A percentile compares a stretch with the other conserved stretches of the same genome.
Evolutionary conservation across 805 yeast genomes (phyloP).

Genomic region (Pichia nanzhaoensis): DNA sequence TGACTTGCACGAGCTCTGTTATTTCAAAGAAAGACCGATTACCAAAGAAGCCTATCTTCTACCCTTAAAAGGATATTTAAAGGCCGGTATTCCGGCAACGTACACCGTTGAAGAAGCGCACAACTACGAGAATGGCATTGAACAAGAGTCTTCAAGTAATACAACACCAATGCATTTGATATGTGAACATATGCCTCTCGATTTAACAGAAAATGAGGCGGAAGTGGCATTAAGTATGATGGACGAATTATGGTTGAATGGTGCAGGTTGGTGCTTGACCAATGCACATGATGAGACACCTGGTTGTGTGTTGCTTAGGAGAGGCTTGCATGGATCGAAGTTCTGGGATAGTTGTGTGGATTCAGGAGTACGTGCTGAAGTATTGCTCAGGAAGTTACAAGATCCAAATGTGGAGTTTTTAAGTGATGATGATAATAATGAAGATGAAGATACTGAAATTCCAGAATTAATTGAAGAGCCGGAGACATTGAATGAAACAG

Average conservation of each 20-base stretch:
- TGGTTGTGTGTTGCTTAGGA: conserved; percentile 66
- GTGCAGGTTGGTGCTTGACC: conserved; percentile 86
- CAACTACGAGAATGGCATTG: conserved; percentile 41
- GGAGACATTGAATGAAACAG: neutral
- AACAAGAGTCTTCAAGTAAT: conserved; percentile 36
- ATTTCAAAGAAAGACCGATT: conserved; percentile 46
- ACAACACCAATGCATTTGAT: conserved; percentile 79
- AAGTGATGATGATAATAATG: conserved; percentile 27
- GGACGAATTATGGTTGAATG: conserved; percentile 64
- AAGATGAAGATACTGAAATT: conserved; percentile 14
- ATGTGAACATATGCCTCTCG: conserved; percentile 43
- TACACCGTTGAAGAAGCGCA: conserved; percentile 74
- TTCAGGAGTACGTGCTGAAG: conserved; percentile 89
- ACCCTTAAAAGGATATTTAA: conserved; percentile 40
- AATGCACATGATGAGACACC: conserved; percentile 73
- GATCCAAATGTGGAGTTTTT: conserved; percentile 60
- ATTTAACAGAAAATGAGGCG: conserved; percentile 36
- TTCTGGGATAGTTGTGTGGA: conserved; percentile 52
- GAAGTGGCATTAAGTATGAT: conserved; percentile 48
- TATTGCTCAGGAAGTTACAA: conserved; percentile 63
- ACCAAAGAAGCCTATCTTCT: conserved; percentile 34
- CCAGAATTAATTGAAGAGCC: conserved; percentile 18
- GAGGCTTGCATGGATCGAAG: conserved; percentile 35
- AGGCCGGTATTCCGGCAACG: conserved; percentile 73
- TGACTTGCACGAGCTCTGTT: conserved; percentile 63